Evolutionary conservation across 768 basidiomycete species (phyloP), one percentile per base, ranked within the genome.

Genomic region (Collybiopsis luxurians): DNA sequence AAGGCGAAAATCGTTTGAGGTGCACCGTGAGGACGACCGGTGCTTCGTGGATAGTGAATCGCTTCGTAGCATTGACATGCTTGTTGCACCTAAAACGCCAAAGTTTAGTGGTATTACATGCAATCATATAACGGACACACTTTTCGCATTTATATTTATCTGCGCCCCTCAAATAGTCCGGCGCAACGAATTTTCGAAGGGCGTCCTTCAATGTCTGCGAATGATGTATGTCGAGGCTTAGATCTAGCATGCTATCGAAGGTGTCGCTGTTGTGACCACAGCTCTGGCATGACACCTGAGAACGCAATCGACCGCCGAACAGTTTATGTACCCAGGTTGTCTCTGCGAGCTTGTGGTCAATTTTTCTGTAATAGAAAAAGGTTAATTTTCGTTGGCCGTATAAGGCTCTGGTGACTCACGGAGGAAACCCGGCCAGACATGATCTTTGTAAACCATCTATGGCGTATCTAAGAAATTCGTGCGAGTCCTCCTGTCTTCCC

Each of bases 101-200:
- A 27, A 23, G 40, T 38, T 10, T 44, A 43, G 45, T 31, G 24
- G 42, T 44, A 52, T 45, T 19, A 52, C 17, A 11, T 31, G 24
- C 5, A 44, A 28, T 13, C n/a, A 45, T 43, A 13, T 13, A 43
- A 39, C 19, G 50, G 36, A 79, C 90, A 64, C 67, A 97, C 94
- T 93, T 98, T 73, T 99, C 97, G 71, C 97, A 99, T 69, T 95
- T 93, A 72, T 99, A 99, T 74, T 95, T 95, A 77, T 99, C 93
- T 5, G 86, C 84, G 0, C 96, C 97, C 59, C 85, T 90, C 60
- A 99, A 71, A 60, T 81, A 77, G 66, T 99, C 97, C 46, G 89
- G 75, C 7, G 84, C 86, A 36, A 90, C 83, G 64, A 97, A 97
- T 65, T 86, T 89, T 34, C 80, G 79, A 56, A 96, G 71, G 2